These are phyloP conservation scores for Leptographium procerum DNA, from an alignment of 2,329 filamentous ascomycete genomes.

Conservation along the genomic window DNA sequence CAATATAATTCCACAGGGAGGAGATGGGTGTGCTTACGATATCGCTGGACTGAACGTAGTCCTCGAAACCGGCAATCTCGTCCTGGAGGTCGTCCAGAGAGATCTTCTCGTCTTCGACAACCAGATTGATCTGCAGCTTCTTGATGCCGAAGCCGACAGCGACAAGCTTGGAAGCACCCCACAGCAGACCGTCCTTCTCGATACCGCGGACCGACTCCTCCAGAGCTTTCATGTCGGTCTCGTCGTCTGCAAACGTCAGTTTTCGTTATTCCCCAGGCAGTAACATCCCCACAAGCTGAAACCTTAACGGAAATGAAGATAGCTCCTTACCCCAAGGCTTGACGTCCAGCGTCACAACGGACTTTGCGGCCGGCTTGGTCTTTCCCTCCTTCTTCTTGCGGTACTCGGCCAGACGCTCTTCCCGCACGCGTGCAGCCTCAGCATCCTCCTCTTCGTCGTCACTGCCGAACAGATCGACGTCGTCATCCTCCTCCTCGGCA, in stretches of 20 bases:
- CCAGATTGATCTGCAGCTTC: slow-evolving; percentile 98
- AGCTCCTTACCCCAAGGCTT: slow-evolving; percentile 87
- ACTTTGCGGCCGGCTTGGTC: slow-evolving; percentile 88
- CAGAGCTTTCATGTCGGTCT: slow-evolving; percentile 80
- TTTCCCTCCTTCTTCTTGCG: slow-evolving; percentile 94
- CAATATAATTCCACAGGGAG: slow-evolving; percentile 5
- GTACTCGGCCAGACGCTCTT: slow-evolving; percentile 88
- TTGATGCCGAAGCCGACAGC: slow-evolving; percentile 94
- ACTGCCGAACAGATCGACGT: slow-evolving; percentile 86
- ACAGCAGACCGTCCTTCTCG: slow-evolving; percentile 87
- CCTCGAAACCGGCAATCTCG: slow-evolving; percentile 72
- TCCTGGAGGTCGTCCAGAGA: slow-evolving; percentile 78
- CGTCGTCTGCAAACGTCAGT: slow-evolving; percentile 53
- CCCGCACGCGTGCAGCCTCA: slow-evolving; percentile 72
- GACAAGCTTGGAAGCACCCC: slow-evolving; percentile 85
- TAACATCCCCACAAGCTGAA: too few species aligned
- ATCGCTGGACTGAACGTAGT: slow-evolving; percentile 92
- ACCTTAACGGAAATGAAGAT: slow-evolving; percentile 14
- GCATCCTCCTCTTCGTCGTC: slow-evolving; percentile 92
- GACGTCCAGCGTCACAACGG: slow-evolving; percentile 86
- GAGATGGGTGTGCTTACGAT: slow-evolving; percentile 30
- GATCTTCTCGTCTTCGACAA: slow-evolving; percentile 95
- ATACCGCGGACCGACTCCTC: slow-evolving; percentile 73
- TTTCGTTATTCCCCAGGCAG: background rate
- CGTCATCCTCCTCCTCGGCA: slow-evolving; percentile 62